A percentile compares a stretch with the other conserved stretches of the same genome.
Conservation (phyloP, 768 basidiomycete genomes). For the Agaricus blazei region DNA sequence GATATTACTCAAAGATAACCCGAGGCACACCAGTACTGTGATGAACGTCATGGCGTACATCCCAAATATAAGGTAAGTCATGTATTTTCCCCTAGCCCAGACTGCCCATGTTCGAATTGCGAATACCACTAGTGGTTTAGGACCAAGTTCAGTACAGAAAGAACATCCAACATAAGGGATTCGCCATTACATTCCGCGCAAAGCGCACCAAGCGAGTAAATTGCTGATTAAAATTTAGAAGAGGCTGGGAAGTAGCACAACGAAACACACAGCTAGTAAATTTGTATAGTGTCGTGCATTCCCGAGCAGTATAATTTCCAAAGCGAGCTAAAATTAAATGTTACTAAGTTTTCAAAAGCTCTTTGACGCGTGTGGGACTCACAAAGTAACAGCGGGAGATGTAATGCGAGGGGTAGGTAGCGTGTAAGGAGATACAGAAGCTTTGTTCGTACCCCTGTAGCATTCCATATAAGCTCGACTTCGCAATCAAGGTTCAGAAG, state of each 20-base stretch:
- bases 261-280: too few relatives aligned
- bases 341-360: background rate
- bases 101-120: constrained; percentile 4
- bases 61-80: background rate
- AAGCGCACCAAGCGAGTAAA: too few relatives aligned
- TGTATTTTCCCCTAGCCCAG: background rate
- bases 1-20: background rate
- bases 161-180: too few relatives aligned
- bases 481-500: constrained; percentile 7
- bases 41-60: background rate
- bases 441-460: constrained; percentile 2
- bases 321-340: too few relatives aligned
- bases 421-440: constrained; percentile 6
- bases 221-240: too few relatives aligned
- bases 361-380: background rate
- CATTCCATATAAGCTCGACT: constrained; percentile 6
- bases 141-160: too few relatives aligned
- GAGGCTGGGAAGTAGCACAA: too few relatives aligned
- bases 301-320: too few relatives aligned
- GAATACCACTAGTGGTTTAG: background rate
- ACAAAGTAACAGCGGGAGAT: background rate
- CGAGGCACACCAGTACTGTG: background rate
- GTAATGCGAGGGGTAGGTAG: constrained; percentile 3
- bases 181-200: background rate
- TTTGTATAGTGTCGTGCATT: too few relatives aligned